Base-by-base conservation (phyloP, 768 basidiomycete genomes). In the Leucosporidium scottii region DNA sequence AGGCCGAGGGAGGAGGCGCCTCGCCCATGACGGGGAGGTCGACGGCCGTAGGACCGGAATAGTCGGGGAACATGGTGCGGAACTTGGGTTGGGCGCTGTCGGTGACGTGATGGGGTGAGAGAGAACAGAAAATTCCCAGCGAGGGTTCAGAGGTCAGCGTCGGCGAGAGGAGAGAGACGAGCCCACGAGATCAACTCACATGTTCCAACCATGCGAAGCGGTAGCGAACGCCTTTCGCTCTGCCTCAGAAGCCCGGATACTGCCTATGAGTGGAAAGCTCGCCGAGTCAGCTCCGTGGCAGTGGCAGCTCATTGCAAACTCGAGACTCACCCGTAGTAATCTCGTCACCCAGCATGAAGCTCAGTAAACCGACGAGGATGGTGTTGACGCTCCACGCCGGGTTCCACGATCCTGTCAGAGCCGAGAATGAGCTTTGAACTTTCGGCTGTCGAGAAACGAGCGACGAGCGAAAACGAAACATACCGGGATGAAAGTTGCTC, bases 301-400 rank as follows among this genome's bases (percentile, higher is more conserved):
- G 8, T 21, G 36, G 27, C 23, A 30, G 30, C 27, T 49, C 18
- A 8, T 25, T 10, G 34, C 48, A 49, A 27, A 54, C 34, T 4
- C 18, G 30, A 48, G 23, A 53, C 63, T 36, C 28, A 57, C 70
- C 71, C 0, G 94, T 96, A 0, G 96, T 98, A 84, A 97, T 92
- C 79, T 96, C 93, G 73, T 96, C 91, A 1, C 89, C 87, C 59
- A 93, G 82, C 93, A 94, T 94, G 81, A 96, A 96, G 6, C 89
- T 91, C 58, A 94, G 80, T 25, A 98, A 82, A 25, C 96, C 96
- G 9, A 69, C 67, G 27, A 76, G 57, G 62, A 94, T 94, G 18
- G 92, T 94, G 27, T 90, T 88, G 17, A 93, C 90, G 75, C 89
- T 91, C 92, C 92, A 94, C 2, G 91, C 90, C 9, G 92, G 92